Evolutionary conservation across 306 rosid species (phyloP), one percentile per base, ranked within the genome.

Genomic region (Chamaecrista fasciculata): DNA sequence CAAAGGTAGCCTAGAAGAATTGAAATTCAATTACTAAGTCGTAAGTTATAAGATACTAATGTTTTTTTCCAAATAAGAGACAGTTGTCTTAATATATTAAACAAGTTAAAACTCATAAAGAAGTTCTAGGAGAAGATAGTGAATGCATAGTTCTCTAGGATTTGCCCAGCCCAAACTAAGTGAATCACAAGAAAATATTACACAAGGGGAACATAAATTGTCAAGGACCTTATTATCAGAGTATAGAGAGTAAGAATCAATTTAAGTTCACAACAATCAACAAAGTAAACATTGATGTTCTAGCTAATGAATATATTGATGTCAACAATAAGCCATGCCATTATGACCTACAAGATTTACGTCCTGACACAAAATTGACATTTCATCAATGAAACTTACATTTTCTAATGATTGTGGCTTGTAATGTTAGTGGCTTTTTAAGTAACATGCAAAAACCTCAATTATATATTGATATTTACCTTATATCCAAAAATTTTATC

Each of bases 401-500:
- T 21, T 2, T 63, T 40, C 39, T 18, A 4, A 7, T 21, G 58
- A n/a, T n/a, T n/a, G n/a, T 24, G 20, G 69, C 63, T 31, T 26
- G 40, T 48, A 42, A 57, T 40, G 18, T 37, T 9, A 37, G 23
- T 15, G 3, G 64, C 71, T 50, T 34, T 48, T 9, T 11, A 52
- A 15, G 59, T 57, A 25, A 43, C 15, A 48, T 55, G 66, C 69
- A 68, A 62, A 56, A 76, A 39, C 36, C 47, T 61, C 55, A 59
- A 47, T 23, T 15, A 59, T 9, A 58, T 70, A 25, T 44, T 62
- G 58, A 66, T 21, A 57, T 51, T 56, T 76, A 94, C 98, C 97
- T 94, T 94, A 73, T 90, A 94, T 53, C 98, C 98, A 85, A 88
- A 94, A 50, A 86, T 63, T 70, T 88, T 62, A 75, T 94, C 98